Evolutionary conservation across 768 basidiomycete genomes (phyloP).

Genomic region (Pleurotus cornucopiae): DNA sequence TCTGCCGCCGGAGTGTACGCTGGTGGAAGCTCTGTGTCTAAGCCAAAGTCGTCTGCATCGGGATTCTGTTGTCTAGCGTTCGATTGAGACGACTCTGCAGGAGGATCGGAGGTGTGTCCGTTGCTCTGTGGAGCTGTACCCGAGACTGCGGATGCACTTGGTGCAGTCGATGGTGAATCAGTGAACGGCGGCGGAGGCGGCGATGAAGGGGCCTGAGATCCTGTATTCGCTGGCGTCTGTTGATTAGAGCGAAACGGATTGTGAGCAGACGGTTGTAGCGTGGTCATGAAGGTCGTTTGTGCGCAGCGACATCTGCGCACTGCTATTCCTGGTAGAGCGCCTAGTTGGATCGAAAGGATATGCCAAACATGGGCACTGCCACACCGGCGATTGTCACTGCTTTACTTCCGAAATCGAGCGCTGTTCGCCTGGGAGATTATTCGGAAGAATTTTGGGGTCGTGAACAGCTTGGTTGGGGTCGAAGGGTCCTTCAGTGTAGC

Average conservation of each 20-base stretch:
- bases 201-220: background rate
- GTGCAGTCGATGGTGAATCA: background rate
- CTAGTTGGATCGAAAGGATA: background rate
- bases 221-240: constrained; percentile 2
- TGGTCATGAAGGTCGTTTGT: background rate
- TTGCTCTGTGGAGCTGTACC: background rate
- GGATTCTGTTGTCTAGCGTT: background rate
- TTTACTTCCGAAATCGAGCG: too few relatives aligned
- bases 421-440: too few relatives aligned
- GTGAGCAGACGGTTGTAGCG: background rate
- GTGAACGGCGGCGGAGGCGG: constrained; percentile 8
- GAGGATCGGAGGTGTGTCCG: background rate
- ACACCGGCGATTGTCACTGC: background rate
- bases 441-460: too few relatives aligned
- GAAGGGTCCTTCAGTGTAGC: too few relatives aligned
- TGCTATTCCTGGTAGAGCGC: background rate
- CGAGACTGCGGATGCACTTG: constrained; percentile 3
- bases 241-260: constrained; percentile 8
- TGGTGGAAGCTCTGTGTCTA: constrained; percentile 60
- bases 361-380: constrained; percentile 5
- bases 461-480: too few relatives aligned
- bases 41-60: constrained; percentile 6
- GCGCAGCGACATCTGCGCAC: background rate
- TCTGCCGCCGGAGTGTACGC: constrained; percentile 64
- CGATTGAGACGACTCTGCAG: background rate